Evolutionary conservation across 345 rosid genomes (phyloP), one percentile per base, ranked within the genome.

Genomic region (Gynandropsis gynandra): DNA sequence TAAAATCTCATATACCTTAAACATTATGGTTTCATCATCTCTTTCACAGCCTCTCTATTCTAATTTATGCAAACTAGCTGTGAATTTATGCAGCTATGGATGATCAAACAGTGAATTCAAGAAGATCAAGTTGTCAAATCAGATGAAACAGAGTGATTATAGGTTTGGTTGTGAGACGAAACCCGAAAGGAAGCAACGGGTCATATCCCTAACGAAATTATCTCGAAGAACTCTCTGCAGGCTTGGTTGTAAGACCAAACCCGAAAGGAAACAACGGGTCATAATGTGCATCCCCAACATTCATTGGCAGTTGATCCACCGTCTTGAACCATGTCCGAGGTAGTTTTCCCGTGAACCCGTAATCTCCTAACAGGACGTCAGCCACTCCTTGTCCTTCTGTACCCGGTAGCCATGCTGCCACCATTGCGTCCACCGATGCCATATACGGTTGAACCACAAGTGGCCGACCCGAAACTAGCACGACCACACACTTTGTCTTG

Each of bases 381-480:
- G 92, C 77, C 19, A 88, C 84, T 9, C 95, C 97, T 27, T 63
- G 75, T 11, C 97, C 97, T 72, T 88, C 95, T 7, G 80, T 72
- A 15, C 97, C 92, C 0, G 95, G 95, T 15, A 85, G 67, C 95
- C 97, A 85, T 1, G 95, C 92, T 8, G 95, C 95, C 37, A 85
- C 87, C 8, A 85, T 72, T 3, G 80, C 87, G 15, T 79, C 81
- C 0, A 88, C 69, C 13, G 27, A 52, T 2, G 54, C 32, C 1
- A 80, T 39, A 42, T 74, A 76, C 0, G 89, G 97, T 52, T 79
- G 67, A 12, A 85, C 66, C 34, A 72, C 79, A 16, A 88, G 53
- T 13, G 95, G 97, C 29, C 92, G 62, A 0, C 97, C 95, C 0
- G 89, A 73, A 1, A 88, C 59, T 16, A 85, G 41, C 14, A 85